Evolutionary conservation across 768 basidiomycete species (phyloP), one percentile per base, ranked within the genome.

Genomic region (Trametes cingulata): DNA sequence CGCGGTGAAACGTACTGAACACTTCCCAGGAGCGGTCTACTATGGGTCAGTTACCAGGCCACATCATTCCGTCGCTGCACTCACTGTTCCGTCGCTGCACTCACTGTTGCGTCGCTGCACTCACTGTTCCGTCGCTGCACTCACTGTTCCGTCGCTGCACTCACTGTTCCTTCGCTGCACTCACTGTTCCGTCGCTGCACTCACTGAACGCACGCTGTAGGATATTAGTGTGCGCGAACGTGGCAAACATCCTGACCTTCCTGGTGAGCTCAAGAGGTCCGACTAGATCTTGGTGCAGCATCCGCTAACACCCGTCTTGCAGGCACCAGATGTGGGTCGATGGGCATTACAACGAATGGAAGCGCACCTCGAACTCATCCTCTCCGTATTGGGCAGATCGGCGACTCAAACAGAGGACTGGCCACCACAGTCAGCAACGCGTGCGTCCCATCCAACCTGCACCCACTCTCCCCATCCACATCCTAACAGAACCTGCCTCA

Each of bases 391-490:
- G 10, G 6, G 6, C 48, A 58, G 56, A 58, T 50, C 27, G 10
- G n/a, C 40, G 56, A 51, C 22, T 10, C 36, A 12, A 51, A 45
- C 27, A 27, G 54, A 7, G 60, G 60, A 14, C n/a, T 61, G 5
- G 54, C 39, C 3, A 61, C 60, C 3, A 61, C 60, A 2, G 39
- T 61, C 24, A 36, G 54, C 2, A 61, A 61, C 43, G 54, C 43
- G 60, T 61, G 29, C 22, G 60, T 39, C 7, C 8, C n/a, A n/a
- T n/a, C n/a, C n/a, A n/a, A n/a, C n/a, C n/a, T n/a, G n/a, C n/a
- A n/a, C 20, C n/a, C 40, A 2, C 27, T 25, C 17, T 15, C 6
- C 27, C 48, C 48, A 2, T 13, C 17, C 27, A 24, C 48, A 47
- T 27, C 2, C 51, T 19, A 1, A 19, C 15, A 48, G 24, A 0